Evolutionary conservation across 495 filamentous ascomycete species (phyloP).

Genomic region (Xylaria telfairii): DNA sequence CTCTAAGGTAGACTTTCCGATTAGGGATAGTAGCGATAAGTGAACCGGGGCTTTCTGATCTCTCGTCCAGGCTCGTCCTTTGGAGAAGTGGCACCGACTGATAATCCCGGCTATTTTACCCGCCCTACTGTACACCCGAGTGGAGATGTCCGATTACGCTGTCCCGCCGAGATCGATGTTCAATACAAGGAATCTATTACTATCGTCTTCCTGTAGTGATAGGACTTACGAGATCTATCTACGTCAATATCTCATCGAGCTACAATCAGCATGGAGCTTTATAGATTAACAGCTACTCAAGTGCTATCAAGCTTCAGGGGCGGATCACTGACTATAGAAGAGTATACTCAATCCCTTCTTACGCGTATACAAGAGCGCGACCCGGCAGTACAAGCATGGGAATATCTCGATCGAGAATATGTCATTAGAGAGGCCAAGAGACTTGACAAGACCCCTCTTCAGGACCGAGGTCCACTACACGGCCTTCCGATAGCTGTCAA

Average conservation of each 20-base stretch:
- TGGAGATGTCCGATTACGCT: slow-evolving; percentile 21
- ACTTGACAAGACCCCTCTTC: slow-evolving; percentile 54
- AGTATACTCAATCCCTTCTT: slow-evolving; percentile 60
- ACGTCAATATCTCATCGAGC: background rate
- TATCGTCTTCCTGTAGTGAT: background rate
- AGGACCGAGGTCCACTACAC: slow-evolving; percentile 58
- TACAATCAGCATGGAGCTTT: slow-evolving; percentile 36
- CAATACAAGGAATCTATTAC: no score
- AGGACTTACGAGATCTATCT: background rate
- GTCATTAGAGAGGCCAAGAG: slow-evolving; percentile 57
- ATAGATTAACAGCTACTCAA: slow-evolving; percentile 48
- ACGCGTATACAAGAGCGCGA: slow-evolving; percentile 56
- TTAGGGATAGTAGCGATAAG: background rate
- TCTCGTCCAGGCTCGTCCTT: background rate
- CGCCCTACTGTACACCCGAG: background rate
- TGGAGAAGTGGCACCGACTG: background rate
- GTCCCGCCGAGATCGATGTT: background rate
- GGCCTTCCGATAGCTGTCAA: slow-evolving; percentile 62
- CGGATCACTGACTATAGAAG: slow-evolving; percentile 52
- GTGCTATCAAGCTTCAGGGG: slow-evolving; percentile 42
- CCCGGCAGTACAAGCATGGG: slow-evolving; percentile 59
- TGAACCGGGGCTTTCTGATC: background rate
- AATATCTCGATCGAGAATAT: slow-evolving; percentile 52
- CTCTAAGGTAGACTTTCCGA: no score
- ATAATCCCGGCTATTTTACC: background rate